Conservation (phyloP, 192 early-diverging fungal genomes). For the Backusella macrospora region DNA sequence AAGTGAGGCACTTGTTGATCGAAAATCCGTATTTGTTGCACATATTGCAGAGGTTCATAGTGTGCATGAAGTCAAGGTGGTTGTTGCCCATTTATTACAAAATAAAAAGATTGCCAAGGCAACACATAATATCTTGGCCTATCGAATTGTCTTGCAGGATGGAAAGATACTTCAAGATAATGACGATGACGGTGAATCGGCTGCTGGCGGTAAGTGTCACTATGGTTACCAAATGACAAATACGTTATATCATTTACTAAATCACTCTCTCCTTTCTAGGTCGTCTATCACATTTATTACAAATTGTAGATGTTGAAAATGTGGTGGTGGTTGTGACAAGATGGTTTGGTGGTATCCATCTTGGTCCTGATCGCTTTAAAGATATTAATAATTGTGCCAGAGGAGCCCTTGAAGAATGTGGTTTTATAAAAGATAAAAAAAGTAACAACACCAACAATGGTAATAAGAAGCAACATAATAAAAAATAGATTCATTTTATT, state of each 20-base stretch:
- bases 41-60: constrained; percentile 68
- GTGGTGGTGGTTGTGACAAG: constrained; percentile 80
- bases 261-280: constrained; percentile 20
- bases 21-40: constrained; percentile 85
- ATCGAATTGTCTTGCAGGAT: constrained; percentile 67
- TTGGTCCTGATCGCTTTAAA: constrained; percentile 82
- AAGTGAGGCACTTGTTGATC: constrained; percentile 66
- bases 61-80: constrained; percentile 54
- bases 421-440: constrained; percentile 48
- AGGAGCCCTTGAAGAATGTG: constrained; percentile 66
- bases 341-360: constrained; percentile 82
- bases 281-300: constrained; percentile 79
- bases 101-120: constrained; percentile 83
- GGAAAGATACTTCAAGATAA: constrained; percentile 69
- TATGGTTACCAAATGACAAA: not conserved
- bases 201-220: constrained; percentile 69
- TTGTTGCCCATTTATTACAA: constrained; percentile 55
- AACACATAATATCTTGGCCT: constrained; percentile 92
- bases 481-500: constrained; percentile 9
- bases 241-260: not conserved
- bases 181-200: constrained; percentile 95
- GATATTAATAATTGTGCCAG: constrained; percentile 87
- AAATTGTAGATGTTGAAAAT: constrained; percentile 71
- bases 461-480: constrained; percentile 24
- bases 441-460: constrained; percentile 5